Evolutionary conservation across 2,329 filamentous ascomycete species (phyloP).

Genomic region (Pseudonectria buxi): DNA sequence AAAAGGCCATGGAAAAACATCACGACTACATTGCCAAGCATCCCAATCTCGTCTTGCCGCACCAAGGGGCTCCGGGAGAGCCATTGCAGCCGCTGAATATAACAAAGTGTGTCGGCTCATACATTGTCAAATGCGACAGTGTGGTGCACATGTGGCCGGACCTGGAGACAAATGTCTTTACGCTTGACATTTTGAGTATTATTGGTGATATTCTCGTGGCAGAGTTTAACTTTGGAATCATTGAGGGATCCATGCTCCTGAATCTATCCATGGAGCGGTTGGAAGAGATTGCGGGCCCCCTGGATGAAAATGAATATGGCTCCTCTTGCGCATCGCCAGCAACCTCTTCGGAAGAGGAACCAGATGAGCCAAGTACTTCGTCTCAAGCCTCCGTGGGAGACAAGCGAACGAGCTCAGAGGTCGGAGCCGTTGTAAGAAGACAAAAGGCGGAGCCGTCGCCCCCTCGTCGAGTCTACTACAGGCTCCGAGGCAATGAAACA

Average conservation of each 20-base stretch:
- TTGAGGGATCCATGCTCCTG: constrained; percentile 5
- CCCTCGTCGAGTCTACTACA: constrained; percentile 6
- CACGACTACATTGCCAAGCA: background rate
- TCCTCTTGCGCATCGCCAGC: background rate
- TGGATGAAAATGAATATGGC: background rate
- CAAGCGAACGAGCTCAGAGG: background rate
- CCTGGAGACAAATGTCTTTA: background rate
- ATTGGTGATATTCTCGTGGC: background rate
- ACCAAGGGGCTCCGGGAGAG: background rate
- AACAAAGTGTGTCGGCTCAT: constrained; percentile 4
- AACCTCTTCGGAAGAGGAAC: background rate
- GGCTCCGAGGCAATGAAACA: constrained; percentile 4
- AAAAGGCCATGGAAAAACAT: constrained; percentile 2
- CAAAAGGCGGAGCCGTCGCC: constrained; percentile 1
- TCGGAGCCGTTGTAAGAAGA: background rate
- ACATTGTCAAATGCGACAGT: constrained; percentile 3
- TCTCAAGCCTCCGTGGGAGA: background rate
- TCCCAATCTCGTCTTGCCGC: background rate
- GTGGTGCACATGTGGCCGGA: constrained; percentile 2
- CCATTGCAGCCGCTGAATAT: background rate
- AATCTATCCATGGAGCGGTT: constrained; percentile 2
- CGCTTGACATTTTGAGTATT: constrained; percentile 1
- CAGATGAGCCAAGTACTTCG: background rate
- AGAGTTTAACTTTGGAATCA: constrained; percentile 3
- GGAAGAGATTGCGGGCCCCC: background rate